Conservation (phyloP, 148 eudicot species). For the Vaccinium myrtillus region DNA sequence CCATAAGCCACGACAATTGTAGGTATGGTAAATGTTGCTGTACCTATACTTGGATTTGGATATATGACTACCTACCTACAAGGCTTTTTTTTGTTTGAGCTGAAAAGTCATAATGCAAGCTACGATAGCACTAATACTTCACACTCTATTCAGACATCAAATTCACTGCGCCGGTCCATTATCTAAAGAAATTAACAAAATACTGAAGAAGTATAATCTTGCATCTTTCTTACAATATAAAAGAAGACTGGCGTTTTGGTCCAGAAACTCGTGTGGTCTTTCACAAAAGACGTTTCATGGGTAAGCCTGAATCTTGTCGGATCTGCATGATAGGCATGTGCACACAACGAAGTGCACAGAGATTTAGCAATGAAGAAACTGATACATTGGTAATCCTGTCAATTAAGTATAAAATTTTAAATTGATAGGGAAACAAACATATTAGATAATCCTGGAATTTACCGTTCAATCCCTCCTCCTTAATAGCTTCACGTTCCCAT, state of each 20-base stretch:
- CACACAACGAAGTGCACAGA: not conserved
- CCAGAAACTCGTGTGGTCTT: slow-evolving; percentile 62
- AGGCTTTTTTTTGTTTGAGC: not conserved
- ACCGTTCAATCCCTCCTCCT: slow-evolving; percentile 31
- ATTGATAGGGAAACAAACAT: not conserved
- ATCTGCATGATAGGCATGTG: slow-evolving; percentile 42
- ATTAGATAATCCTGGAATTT: not conserved
- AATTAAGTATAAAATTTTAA: not conserved
- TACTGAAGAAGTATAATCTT: not conserved
- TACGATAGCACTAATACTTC: not conserved
- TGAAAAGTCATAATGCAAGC: not conserved
- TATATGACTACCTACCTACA: not conserved
- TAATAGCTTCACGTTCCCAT: slow-evolving; percentile 58
- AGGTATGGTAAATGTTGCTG: not conserved
- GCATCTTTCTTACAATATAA: slow-evolving; percentile 46
- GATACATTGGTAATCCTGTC: not conserved
- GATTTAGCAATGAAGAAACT: slow-evolving; percentile 11
- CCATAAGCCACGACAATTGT: not conserved
- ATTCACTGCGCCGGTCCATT: not conserved
- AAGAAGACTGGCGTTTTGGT: slow-evolving; percentile 49
- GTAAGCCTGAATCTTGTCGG: slow-evolving; percentile 66
- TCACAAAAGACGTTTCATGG: slow-evolving; percentile 82
- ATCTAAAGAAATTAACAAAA: not conserved
- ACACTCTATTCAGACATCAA: not conserved
- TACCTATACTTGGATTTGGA: not conserved